A percentile compares a stretch with the other conserved stretches of the same genome.
Evolutionary conservation across 1,284 basidiomycete species (phyloP).

Genomic region (Lignosus rhinocerotis): DNA sequence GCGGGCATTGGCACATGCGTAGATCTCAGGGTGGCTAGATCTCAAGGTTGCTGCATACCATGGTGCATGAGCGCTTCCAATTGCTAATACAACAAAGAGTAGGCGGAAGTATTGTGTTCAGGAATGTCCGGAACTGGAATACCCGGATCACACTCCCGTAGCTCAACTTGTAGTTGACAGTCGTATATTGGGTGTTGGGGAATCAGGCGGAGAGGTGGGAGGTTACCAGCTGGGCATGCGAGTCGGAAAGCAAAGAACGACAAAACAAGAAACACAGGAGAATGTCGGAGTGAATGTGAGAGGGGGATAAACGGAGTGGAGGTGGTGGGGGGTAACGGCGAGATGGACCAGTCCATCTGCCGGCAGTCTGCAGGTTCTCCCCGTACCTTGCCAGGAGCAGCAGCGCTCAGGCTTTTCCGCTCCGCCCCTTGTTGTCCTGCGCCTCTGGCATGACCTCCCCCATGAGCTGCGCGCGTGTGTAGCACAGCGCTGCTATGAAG

Average conservation of each 20-base stretch:
- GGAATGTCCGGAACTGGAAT: not conserved
- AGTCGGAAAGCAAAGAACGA: constrained; percentile 24
- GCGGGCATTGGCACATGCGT: too few relatives aligned
- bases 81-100: constrained; percentile 19
- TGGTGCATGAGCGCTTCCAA: constrained; percentile 3
- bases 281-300: constrained; percentile 4
- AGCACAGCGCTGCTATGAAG: constrained; percentile 65
- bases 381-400: constrained; percentile 27
- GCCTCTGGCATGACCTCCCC: constrained; percentile 70
- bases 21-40: too few relatives aligned
- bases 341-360: constrained; percentile 30
- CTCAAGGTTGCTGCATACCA: not conserved
- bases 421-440: constrained; percentile 61
- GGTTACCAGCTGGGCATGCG: constrained; percentile 20
- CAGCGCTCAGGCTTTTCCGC: constrained; percentile 51
- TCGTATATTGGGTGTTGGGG: not conserved
- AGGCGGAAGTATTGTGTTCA: constrained; percentile 4
- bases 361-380: constrained; percentile 25
- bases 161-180: not conserved
- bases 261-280: constrained; percentile 24
- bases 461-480: constrained; percentile 58
- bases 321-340: constrained; percentile 18
- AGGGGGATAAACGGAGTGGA: constrained; percentile 3
- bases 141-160: not conserved
- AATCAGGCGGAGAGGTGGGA: not conserved